A percentile compares a stretch with the other conserved stretches of the same genome.
Conservation (phyloP, 2,329 filamentous ascomycete genomes). For the Apiospora hydei region DNA sequence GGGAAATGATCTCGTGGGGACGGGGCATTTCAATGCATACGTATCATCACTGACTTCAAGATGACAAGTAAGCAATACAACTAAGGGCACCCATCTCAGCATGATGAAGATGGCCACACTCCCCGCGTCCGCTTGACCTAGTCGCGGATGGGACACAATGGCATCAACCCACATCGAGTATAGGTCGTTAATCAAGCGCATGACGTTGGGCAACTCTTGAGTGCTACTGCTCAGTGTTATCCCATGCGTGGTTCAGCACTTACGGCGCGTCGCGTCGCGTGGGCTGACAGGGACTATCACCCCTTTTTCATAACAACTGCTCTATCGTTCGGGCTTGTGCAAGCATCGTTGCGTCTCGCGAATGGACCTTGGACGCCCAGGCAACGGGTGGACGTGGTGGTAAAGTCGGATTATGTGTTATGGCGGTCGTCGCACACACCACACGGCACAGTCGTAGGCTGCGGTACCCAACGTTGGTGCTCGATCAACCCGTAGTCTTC, state of each 20-base stretch:
- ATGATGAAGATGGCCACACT: no score
- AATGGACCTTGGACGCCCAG: neutral
- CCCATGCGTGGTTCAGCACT: neutral
- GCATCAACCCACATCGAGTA: neutral
- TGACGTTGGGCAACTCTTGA: neutral
- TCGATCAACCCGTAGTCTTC: neutral
- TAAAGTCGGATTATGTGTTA: neutral
- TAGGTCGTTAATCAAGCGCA: neutral
- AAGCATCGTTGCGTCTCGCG: neutral
- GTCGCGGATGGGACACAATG: no score
- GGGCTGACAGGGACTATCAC: neutral
- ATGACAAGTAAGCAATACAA: no score
- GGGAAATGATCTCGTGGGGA: neutral
- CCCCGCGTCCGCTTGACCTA: no score
- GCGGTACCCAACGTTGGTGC: no score
- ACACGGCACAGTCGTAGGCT: neutral
- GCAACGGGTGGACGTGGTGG: no score
- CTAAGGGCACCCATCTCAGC: no score
- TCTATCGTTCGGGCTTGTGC: neutral
- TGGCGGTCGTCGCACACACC: neutral
- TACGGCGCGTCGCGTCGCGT: neutral
- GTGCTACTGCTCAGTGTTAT: neutral
- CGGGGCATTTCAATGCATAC: no score
- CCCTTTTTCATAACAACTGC: neutral
- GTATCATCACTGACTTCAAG: no score